These are phyloP conservation scores for Sarocladium oryzae DNA, from an alignment of 2,329 filamentous ascomycete genomes.

Conservation along the genomic window DNA sequence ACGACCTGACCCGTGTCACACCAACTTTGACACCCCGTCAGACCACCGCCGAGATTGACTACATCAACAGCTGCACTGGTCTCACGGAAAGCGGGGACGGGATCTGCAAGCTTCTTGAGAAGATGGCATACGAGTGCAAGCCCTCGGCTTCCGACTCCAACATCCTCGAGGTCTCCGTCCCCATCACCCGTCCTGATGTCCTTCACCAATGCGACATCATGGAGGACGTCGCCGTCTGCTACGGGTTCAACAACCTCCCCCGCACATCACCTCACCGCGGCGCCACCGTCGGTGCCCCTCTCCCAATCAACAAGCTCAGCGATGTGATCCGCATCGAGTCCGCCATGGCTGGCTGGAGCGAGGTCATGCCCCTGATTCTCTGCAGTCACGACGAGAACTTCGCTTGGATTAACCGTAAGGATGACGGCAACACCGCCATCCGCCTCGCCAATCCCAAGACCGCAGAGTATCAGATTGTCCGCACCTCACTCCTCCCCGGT, in stretches of 20 bases:
- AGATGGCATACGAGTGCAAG: constrained; percentile 81
- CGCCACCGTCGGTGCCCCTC: constrained; percentile 76
- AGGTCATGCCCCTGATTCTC: constrained; percentile 92
- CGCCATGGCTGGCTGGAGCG: constrained; percentile 91
- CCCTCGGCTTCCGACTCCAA: constrained; percentile 65
- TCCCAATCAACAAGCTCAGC: constrained; percentile 87
- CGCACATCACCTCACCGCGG: constrained; percentile 80
- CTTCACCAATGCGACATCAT: constrained; percentile 97
- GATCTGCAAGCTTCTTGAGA: constrained; percentile 73
- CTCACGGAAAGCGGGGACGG: constrained; percentile 66
- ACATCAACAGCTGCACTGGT: constrained; percentile 90
- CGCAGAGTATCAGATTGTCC: constrained; percentile 85
- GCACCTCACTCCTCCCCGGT: constrained; percentile 78
- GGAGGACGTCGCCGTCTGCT: constrained; percentile 95
- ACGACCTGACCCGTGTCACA: constrained; percentile 71
- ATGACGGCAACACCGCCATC: constrained; percentile 77
- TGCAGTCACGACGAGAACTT: constrained; percentile 99
- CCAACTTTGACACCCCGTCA: constrained; percentile 73
- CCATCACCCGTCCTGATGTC: constrained; percentile 86
- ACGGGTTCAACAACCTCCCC: constrained; percentile 95
- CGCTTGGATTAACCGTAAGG: constrained; percentile 82
- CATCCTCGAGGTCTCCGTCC: constrained; percentile 74
- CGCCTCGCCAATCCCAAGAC: constrained; percentile 90
- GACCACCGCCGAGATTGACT: constrained; percentile 79
- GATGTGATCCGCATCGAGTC: constrained; percentile 87